Evolutionary conservation across 2,329 filamentous ascomycete species (phyloP).

Genomic region (Elsinoe fawcettii): DNA sequence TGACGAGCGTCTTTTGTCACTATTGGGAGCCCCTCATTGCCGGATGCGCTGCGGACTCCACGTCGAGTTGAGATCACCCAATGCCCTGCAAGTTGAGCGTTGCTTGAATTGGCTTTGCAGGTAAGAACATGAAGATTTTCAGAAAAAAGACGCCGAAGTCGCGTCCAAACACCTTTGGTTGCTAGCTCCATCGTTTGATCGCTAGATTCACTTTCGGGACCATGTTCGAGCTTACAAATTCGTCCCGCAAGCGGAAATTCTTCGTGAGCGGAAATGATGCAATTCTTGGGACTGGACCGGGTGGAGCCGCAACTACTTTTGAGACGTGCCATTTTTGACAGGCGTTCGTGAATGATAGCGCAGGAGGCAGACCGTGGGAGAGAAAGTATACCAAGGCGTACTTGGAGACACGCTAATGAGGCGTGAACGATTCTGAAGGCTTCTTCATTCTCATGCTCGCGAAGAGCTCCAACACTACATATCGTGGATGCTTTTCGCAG

Average conservation of each 20-base stretch:
- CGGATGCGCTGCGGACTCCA: not conserved
- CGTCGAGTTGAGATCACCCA: not conserved
- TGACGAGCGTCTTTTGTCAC: conserved; percentile 7
- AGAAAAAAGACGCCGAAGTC: conserved; percentile 1
- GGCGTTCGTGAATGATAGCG: not conserved
- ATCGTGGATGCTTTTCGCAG: not conserved
- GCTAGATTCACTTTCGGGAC: conserved; percentile 6
- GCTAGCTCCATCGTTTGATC: conserved; percentile 4
- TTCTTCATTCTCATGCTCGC: not conserved
- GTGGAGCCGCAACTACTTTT: not conserved
- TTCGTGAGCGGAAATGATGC: conserved; percentile 2
- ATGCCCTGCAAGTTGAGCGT: not conserved
- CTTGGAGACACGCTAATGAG: not conserved
- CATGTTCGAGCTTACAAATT: conserved; percentile 13
- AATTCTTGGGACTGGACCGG: not conserved
- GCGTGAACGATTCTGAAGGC: not conserved
- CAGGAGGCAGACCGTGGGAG: not conserved
- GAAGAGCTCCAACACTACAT: not conserved
- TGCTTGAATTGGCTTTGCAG: not conserved
- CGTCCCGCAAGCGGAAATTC: not conserved
- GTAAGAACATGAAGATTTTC: not conserved
- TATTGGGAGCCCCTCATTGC: not conserved
- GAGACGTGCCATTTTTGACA: not conserved
- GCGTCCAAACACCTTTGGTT: not conserved
- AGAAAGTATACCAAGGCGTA: not conserved